Conservation (phyloP, 805 yeast genomes). For the Wickerhamiella azymoides region DNA sequence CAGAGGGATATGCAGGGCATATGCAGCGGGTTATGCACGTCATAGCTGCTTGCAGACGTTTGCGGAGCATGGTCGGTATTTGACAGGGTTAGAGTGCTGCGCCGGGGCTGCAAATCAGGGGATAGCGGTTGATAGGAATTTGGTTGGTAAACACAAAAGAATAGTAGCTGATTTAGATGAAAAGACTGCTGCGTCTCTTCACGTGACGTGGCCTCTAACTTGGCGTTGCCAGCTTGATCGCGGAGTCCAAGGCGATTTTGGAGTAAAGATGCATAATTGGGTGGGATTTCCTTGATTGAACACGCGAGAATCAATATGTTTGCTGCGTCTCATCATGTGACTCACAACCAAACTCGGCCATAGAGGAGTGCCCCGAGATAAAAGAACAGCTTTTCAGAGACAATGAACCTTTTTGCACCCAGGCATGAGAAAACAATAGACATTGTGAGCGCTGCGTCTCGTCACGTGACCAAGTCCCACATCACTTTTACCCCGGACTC, state of each 20-base stretch:
- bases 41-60: not conserved
- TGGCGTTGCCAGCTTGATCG: not conserved
- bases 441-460: not conserved
- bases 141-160: not conserved
- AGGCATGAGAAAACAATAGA: too few species aligned
- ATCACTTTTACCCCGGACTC: not conserved
- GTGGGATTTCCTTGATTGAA: not conserved
- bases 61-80: too few species aligned
- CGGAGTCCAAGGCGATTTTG: not conserved
- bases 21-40: not conserved
- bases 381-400: too few species aligned
- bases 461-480: not conserved
- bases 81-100: too few species aligned
- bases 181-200: slow-evolving; percentile 7
- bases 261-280: not conserved
- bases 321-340: slow-evolving; percentile 6
- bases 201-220: not conserved
- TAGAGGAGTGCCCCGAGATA: too few species aligned
- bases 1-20: not conserved
- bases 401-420: too few species aligned
- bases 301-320: too few species aligned
- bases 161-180: not conserved
- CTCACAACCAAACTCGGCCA: not conserved
- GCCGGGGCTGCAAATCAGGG: too few species aligned
- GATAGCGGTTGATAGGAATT: not conserved